Evolutionary conservation across 306 rosid genomes (phyloP), one percentile per base, ranked within the genome.

Genomic region (Ammopiptanthus mongolicus): DNA sequence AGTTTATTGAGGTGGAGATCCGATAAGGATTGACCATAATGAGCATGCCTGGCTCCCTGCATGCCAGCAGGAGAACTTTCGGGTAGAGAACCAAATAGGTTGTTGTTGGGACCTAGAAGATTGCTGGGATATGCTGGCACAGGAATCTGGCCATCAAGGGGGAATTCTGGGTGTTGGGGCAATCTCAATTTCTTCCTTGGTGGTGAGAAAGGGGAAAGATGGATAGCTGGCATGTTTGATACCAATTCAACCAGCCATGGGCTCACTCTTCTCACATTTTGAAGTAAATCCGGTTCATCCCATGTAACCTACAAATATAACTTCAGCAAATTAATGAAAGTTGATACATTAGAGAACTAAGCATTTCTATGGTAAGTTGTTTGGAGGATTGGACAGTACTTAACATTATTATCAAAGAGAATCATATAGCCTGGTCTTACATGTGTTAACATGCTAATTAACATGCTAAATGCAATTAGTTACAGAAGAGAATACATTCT

Each of bases 21-120:
- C 8, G 92, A 51, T 74, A 89, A 86, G 42, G 96, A 80, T 76
- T 85, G 79, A 89, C 89, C 96, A 31, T 80, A 89, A 86, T 80
- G 89, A 90, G 88, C 95, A 86, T 96, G 99, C 99, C 97, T 90
- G 98, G 99, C 99, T 96, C 99, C 99, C 99, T 96, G 99, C 99
- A 96, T 96, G 99, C 99, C 96, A 90, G 98, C 97, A 95, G 98
- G 96, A 87, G 90, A 65, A 77, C 80, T 88, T 74, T 95, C 90
- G 76, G 91, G 87, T 78, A 83, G 81, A 90, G 81, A 86, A 81
- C 91, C 82, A 4, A 86, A 90, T 44, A 84, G 90, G 82, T 83
- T 86, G 84, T 82, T 87, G 84, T 82, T 66, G 42, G 87, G 77
- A 53, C 89, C 90, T 77, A 88, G 78, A 78, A 87, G 84, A 64